Conservation (phyloP, 352 stramenopile species). For the Phytophthora meadii region DNA sequence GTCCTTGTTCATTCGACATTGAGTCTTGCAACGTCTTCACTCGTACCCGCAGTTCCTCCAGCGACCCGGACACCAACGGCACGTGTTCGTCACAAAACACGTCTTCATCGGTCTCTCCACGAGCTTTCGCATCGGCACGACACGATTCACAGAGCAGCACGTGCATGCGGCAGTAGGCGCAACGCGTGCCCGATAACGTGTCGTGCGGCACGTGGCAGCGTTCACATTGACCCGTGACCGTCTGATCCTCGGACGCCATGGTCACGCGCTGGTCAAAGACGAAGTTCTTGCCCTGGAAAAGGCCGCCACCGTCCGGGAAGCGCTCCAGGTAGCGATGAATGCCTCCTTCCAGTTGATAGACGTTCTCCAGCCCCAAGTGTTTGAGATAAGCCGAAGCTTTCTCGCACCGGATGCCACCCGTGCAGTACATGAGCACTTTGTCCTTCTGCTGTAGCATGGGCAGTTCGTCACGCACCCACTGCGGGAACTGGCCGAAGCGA, state of each 20-base stretch:
- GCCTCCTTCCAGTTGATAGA: slow-evolving; percentile 83
- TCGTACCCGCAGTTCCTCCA: slow-evolving; percentile 46
- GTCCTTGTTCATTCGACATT: slow-evolving; percentile 48
- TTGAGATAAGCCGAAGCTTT: slow-evolving; percentile 84
- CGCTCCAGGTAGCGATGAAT: slow-evolving; percentile 87
- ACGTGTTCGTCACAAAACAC: slow-evolving; percentile 70
- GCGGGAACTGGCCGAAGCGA: slow-evolving; percentile 81
- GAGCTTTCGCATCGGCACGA: slow-evolving; percentile 9
- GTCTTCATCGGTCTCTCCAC: slow-evolving; percentile 34
- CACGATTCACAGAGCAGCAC: slow-evolving; percentile 77
- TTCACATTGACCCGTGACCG: slow-evolving; percentile 71
- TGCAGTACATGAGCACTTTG: slow-evolving; percentile 91
- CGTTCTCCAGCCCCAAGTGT: slow-evolving; percentile 68
- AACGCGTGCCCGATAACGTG: slow-evolving; percentile 65
- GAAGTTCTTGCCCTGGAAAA: slow-evolving; percentile 88
- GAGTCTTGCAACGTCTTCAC: slow-evolving; percentile 37
- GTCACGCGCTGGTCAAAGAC: slow-evolving; percentile 87
- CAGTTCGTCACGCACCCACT: slow-evolving; percentile 67
- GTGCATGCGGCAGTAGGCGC: slow-evolving; percentile 82
- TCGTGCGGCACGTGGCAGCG: slow-evolving; percentile 69
- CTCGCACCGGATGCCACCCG: slow-evolving; percentile 84
- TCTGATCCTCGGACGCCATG: slow-evolving; percentile 59
- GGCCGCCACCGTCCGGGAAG: slow-evolving; percentile 71
- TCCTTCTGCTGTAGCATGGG: slow-evolving; percentile 65
- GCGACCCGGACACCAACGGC: slow-evolving; percentile 52